phyloP scores from a whole-genome alignment of 345 rosid species.

The Populus euphratica region DNA sequence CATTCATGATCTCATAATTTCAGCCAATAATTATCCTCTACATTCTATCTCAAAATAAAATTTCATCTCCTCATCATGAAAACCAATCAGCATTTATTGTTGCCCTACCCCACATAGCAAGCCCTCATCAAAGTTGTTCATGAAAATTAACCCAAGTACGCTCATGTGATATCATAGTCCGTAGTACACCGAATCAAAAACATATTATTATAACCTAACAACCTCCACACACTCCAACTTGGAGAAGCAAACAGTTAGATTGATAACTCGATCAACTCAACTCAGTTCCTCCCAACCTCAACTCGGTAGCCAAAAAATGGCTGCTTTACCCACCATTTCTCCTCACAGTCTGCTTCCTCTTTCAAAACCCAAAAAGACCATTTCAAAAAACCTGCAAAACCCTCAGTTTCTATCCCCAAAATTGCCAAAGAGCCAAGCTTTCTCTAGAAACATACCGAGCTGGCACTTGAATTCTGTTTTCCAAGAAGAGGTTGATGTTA shows the following conservation, averaged over 20 bases:
- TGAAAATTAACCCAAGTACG: not conserved
- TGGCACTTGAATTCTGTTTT: slow-evolving; percentile 41
- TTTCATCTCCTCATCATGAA: too few species aligned
- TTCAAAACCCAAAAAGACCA: slow-evolving; percentile 42
- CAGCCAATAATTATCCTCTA: not conserved
- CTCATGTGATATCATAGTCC: not conserved
- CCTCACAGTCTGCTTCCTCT: slow-evolving; percentile 50
- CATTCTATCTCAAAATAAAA: not conserved
- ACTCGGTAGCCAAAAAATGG: slow-evolving; percentile 45
- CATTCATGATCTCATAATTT: not conserved
- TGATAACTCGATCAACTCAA: slow-evolving; percentile 33
- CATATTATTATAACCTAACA: slow-evolving; percentile 3
- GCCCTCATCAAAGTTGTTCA: not conserved
- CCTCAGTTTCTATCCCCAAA: slow-evolving; percentile 21
- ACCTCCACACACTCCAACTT: slow-evolving; percentile 7
- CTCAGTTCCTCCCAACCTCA: slow-evolving; percentile 28
- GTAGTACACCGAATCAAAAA: not conserved
- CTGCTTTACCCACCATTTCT: slow-evolving; percentile 58
- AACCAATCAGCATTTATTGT: not conserved
- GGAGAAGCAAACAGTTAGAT: slow-evolving; percentile 36
- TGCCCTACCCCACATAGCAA: not conserved
- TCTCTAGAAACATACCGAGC: slow-evolving; percentile 40
- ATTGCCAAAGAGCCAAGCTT: slow-evolving; percentile 26
- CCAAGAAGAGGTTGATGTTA: slow-evolving; percentile 53
- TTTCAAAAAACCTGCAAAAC: slow-evolving; percentile 19